Conservation (phyloP, 768 basidiomycete genomes). For the Pisolithus orientalis region DNA sequence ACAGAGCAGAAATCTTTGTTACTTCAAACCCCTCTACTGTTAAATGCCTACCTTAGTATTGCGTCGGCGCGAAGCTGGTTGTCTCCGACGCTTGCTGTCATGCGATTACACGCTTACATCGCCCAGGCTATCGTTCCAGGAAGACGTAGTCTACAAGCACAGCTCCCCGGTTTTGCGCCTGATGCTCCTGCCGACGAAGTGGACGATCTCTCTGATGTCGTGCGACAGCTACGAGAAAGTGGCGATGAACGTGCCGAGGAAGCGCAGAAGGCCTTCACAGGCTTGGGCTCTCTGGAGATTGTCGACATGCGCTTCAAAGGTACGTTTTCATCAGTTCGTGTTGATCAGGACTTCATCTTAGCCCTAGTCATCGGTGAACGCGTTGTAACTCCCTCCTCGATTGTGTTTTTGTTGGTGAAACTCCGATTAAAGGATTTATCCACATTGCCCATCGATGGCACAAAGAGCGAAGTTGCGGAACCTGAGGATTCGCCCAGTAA, state of each 20-base stretch:
- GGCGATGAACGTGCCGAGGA: conserved; percentile 31
- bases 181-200: conserved; percentile 30
- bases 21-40: conserved; percentile 62
- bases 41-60: conserved; percentile 79
- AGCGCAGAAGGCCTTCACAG: conserved; percentile 51
- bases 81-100: conserved; percentile 63
- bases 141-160: conserved; percentile 46
- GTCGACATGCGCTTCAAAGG: conserved; percentile 85
- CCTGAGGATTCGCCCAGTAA: conserved; percentile 38
- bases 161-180: conserved; percentile 68
- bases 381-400: conserved; percentile 78
- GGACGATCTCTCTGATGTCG: conserved; percentile 39
- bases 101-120: conserved; percentile 80
- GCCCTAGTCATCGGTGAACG: conserved; percentile 82
- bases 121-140: conserved; percentile 76
- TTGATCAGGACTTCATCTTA: conserved; percentile 1
- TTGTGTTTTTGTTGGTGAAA: conserved; percentile 83
- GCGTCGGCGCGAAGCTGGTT: conserved; percentile 88
- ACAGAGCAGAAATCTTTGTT: conserved; percentile 69
- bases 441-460: conserved; percentile 23
- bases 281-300: conserved; percentile 73
- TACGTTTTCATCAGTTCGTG: conserved; percentile 23
- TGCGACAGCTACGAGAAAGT: conserved; percentile 45
- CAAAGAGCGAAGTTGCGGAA: conserved; percentile 35
- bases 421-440: conserved; percentile 63